Evolutionary conservation across 257 asterid genomes (phyloP).

Genomic region (Thymus quinquecostatus): DNA sequence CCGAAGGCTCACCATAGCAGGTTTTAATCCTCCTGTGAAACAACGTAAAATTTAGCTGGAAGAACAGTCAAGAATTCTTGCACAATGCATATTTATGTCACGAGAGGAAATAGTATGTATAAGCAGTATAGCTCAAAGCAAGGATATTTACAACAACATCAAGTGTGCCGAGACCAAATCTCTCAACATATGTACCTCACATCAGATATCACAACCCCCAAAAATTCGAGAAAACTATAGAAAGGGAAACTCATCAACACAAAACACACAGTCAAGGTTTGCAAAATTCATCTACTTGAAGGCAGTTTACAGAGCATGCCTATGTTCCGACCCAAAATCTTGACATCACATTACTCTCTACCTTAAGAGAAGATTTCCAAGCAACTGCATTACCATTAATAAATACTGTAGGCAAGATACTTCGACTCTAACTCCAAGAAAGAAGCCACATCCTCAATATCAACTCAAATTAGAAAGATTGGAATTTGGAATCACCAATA

Average conservation of each 20-base stretch:
- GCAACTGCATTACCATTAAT: not conserved
- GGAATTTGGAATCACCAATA: not conserved
- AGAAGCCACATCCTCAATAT: constrained; percentile 7
- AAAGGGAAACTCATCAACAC: not conserved
- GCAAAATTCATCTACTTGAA: not conserved
- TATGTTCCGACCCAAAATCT: constrained; percentile 18
- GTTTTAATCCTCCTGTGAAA: constrained; percentile 41
- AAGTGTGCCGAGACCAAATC: not conserved
- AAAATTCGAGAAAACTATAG: not conserved
- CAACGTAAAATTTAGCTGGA: constrained; percentile 24
- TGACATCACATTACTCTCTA: not conserved
- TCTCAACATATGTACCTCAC: constrained; percentile 7
- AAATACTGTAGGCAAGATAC: constrained; percentile 14
- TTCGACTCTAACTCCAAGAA: constrained; percentile 16
- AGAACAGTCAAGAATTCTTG: not conserved
- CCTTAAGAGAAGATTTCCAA: too few species aligned
- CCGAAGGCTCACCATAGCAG: constrained; percentile 90
- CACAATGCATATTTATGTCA: not conserved
- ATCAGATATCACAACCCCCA: not conserved
- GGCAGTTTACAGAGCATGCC: constrained; percentile 8
- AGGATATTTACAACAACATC: not conserved
- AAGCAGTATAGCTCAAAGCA: not conserved
- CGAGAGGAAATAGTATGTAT: not conserved
- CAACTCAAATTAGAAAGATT: constrained; percentile 9
- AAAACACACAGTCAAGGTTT: not conserved